Evolutionary conservation across 2,329 filamentous ascomycete species (phyloP).

Genomic region (Aspergillus pseudotamarii): DNA sequence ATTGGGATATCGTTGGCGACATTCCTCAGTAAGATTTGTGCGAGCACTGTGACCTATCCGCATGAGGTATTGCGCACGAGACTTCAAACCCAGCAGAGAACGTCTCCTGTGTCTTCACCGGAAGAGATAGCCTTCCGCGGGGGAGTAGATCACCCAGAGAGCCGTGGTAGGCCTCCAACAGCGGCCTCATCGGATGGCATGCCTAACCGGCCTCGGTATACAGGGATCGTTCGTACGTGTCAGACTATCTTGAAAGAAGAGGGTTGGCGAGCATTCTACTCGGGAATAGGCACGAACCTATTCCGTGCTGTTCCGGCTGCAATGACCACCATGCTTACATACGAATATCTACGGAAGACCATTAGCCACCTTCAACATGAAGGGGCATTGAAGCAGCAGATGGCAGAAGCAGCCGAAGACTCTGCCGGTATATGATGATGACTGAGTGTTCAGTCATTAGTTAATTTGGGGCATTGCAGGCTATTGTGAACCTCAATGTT

Average conservation of each 20-base stretch:
- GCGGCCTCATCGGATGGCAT: slow-evolving; percentile 59
- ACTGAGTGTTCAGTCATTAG: neutral
- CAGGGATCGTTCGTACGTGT: slow-evolving; percentile 78
- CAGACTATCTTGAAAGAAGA: slow-evolving; percentile 85
- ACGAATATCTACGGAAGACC: slow-evolving; percentile 71
- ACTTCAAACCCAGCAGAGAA: slow-evolving; percentile 87
- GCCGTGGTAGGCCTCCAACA: slow-evolving; percentile 48
- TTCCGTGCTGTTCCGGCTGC: slow-evolving; percentile 92
- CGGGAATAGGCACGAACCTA: slow-evolving; percentile 96
- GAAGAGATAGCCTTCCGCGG: slow-evolving; percentile 56
- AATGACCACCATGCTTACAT: slow-evolving; percentile 96
- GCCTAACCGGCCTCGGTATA: slow-evolving; percentile 63
- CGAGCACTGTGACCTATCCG: slow-evolving; percentile 93
- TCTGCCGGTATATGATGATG: slow-evolving; percentile 24
- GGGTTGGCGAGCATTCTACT: slow-evolving; percentile 95
- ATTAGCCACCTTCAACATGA: slow-evolving; percentile 59
- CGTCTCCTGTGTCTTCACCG: slow-evolving; percentile 49
- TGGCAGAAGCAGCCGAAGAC: slow-evolving; percentile 22
- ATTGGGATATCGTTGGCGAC: slow-evolving; percentile 83
- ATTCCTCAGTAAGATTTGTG: slow-evolving; percentile 90
- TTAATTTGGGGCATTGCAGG: neutral
- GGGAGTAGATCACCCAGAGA: slow-evolving; percentile 40
- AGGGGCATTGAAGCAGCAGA: slow-evolving; percentile 39
- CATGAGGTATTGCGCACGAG: slow-evolving; percentile 95
- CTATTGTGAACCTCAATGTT: neutral